Percentiles rank a stretch among this genome's conserved stretches.
These are phyloP conservation scores for Prototheca stagnorum DNA, from an alignment of 163 green algal species.

Conservation along the genomic window DNA sequence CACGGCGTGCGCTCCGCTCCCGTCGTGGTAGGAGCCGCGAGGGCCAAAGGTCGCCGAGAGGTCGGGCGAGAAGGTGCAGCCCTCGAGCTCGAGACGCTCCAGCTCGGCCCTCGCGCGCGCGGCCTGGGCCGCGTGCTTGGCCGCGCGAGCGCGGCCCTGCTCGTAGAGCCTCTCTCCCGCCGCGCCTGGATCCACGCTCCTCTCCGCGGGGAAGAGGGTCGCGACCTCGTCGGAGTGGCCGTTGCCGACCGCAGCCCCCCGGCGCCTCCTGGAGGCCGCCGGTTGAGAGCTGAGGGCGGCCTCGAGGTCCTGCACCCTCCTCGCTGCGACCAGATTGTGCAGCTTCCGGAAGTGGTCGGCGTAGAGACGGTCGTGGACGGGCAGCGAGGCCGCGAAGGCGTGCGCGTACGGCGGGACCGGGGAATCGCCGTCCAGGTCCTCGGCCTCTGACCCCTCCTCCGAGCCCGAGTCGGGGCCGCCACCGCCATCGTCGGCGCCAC, in stretches of 20 bases:
- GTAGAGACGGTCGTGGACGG: slow-evolving; percentile 14
- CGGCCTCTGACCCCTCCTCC: not conserved
- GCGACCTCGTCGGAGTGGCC: slow-evolving; percentile 17
- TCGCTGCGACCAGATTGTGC: slow-evolving; percentile 11
- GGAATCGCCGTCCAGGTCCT: not conserved
- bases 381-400: not conserved
- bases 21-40: too few species aligned
- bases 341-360: slow-evolving; percentile 19
- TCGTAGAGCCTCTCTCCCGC: slow-evolving; percentile 25
- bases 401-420: not conserved
- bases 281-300: too few species aligned
- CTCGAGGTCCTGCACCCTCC: slow-evolving; percentile 17
- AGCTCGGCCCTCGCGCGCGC: slow-evolving; percentile 4
- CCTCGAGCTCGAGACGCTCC: slow-evolving; percentile 18
- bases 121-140: slow-evolving; percentile 5
- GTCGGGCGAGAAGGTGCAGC: slow-evolving; percentile 24
- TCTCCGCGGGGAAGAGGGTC: too few species aligned
- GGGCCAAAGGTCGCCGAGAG: too few species aligned
- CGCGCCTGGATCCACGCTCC: too few species aligned
- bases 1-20: too few species aligned
- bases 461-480: not conserved
- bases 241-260: too few species aligned
- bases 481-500: not conserved
- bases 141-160: slow-evolving; percentile 14
- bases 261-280: too few species aligned